These are phyloP conservation scores for Sporothrix pseudoabietina DNA, from an alignment of 2,329 filamentous ascomycete species.

Conservation along the genomic window DNA sequence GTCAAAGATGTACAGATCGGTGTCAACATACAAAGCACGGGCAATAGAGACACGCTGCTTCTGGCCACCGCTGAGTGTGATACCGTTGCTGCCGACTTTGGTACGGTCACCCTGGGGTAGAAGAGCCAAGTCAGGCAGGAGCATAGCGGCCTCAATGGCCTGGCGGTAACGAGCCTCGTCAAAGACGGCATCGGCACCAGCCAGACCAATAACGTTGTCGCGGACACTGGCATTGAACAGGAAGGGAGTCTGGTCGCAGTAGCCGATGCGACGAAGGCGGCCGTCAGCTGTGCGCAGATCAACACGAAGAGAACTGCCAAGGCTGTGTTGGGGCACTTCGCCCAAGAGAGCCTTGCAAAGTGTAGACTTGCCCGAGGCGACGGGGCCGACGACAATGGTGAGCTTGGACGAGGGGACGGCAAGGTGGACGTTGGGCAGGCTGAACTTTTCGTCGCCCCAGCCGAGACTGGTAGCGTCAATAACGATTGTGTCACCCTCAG, in stretches of 20 bases:
- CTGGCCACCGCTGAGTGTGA: slow-evolving; percentile 45
- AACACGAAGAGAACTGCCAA: slow-evolving; percentile 36
- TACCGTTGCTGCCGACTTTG: slow-evolving; percentile 43
- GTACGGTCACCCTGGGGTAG: slow-evolving; percentile 44
- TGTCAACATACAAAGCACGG: slow-evolving; percentile 36
- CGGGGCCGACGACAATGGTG: slow-evolving; percentile 47
- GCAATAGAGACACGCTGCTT: slow-evolving; percentile 40
- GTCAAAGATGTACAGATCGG: slow-evolving; percentile 36
- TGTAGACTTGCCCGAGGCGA: slow-evolving; percentile 51
- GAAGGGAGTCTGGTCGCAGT: slow-evolving; percentile 45
- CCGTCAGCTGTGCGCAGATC: slow-evolving; percentile 29
- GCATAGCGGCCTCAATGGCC: slow-evolving; percentile 40
- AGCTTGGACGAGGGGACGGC: slow-evolving; percentile 40
- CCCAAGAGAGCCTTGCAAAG: slow-evolving; percentile 47
- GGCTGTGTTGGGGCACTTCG: slow-evolving; percentile 41
- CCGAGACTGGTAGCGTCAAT: slow-evolving; percentile 39
- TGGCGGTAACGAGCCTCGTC: slow-evolving; percentile 38
- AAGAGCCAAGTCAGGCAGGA: slow-evolving; percentile 38
- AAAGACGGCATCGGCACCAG: slow-evolving; percentile 28
- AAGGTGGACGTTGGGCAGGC: slow-evolving; percentile 43
- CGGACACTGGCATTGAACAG: slow-evolving; percentile 43
- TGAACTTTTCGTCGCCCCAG: slow-evolving; percentile 41
- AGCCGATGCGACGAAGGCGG: slow-evolving; percentile 40
- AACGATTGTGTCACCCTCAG: background rate
- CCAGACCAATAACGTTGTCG: slow-evolving; percentile 40